A percentile compares a stretch with the other conserved stretches of the same genome.
phyloP scores from a whole-genome alignment of 768 basidiomycete species.

The Omphalotus guepiniiformis region DNA sequence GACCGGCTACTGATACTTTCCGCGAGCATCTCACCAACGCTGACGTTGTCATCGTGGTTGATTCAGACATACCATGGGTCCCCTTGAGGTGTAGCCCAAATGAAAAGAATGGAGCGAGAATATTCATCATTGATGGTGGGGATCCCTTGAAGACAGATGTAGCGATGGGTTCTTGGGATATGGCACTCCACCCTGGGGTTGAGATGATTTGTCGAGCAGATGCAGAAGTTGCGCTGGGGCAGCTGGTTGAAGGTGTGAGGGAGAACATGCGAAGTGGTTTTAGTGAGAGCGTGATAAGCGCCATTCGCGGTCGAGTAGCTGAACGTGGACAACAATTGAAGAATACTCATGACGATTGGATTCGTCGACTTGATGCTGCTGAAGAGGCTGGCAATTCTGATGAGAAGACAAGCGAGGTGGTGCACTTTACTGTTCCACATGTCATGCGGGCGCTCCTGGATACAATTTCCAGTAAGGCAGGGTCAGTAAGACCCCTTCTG shows the following conservation, averaged over 20 bases:
- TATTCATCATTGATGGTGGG: slow-evolving; percentile 59
- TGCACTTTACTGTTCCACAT: slow-evolving; percentile 40
- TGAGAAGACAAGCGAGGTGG: background rate
- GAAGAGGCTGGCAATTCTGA: slow-evolving; percentile 15
- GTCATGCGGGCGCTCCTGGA: slow-evolving; percentile 46
- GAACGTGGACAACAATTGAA: slow-evolving; percentile 5
- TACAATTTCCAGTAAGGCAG: slow-evolving; percentile 20
- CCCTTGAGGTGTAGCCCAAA: slow-evolving; percentile 42
- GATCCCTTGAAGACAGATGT: slow-evolving; percentile 53
- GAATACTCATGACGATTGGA: slow-evolving; percentile 12
- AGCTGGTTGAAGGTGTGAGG: slow-evolving; percentile 37
- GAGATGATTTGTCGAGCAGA: slow-evolving; percentile 59
- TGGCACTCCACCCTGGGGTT: slow-evolving; percentile 32
- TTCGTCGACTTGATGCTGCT: slow-evolving; percentile 15
- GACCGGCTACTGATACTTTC: slow-evolving; percentile 30
- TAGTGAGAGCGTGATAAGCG: slow-evolving; percentile 5
- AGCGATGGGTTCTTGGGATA: slow-evolving; percentile 43
- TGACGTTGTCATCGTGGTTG: slow-evolving; percentile 63
- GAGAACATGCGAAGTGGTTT: slow-evolving; percentile 17
- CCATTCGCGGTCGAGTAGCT: background rate
- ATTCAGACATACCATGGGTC: slow-evolving; percentile 66
- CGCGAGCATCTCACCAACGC: slow-evolving; percentile 41
- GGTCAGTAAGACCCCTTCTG: slow-evolving; percentile 35
- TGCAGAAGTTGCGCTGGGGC: slow-evolving; percentile 43
- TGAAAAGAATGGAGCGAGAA: slow-evolving; percentile 29